Conservation (phyloP, 371 early-diverging fungal species). For the Mortierella sp. region DNA sequence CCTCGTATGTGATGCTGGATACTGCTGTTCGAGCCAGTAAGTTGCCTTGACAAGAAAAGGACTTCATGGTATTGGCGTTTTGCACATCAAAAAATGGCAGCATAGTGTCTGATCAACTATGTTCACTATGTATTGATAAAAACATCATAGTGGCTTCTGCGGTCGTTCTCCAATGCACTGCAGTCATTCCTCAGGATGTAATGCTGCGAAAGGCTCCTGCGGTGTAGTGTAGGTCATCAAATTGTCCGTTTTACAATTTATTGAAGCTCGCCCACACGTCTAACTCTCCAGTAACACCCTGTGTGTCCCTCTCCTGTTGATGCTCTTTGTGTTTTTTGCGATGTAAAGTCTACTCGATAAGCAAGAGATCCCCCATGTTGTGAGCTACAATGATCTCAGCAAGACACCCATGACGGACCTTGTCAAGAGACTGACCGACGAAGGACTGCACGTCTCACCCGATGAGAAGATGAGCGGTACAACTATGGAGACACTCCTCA, state of each 20-base stretch:
- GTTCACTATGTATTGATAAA: too few species aligned
- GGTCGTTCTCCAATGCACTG: slow-evolving; percentile 40
- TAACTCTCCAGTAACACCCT: too few species aligned
- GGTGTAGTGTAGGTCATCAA: slow-evolving; percentile 40
- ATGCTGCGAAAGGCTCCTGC: slow-evolving; percentile 33
- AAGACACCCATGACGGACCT: slow-evolving; percentile 11
- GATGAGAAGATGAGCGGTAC: slow-evolving; percentile 12
- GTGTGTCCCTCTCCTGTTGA: too few species aligned
- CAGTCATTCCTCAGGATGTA: slow-evolving; percentile 31
- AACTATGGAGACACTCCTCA: slow-evolving; percentile 23
- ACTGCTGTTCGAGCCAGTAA: slow-evolving; percentile 47
- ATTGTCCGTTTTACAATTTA: neutral
- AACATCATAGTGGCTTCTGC: slow-evolving; percentile 27
- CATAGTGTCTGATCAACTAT: too few species aligned
- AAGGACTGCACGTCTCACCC: slow-evolving; percentile 31
- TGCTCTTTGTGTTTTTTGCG: neutral
- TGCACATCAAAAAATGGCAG: too few species aligned
- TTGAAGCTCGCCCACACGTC: neutral
- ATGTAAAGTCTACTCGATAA: slow-evolving; percentile 23
- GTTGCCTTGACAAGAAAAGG: too few species aligned
- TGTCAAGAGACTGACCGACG: slow-evolving; percentile 11
- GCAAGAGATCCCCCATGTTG: slow-evolving; percentile 28
- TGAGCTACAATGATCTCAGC: slow-evolving; percentile 25
- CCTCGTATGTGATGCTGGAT: slow-evolving; percentile 29
- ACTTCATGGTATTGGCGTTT: too few species aligned